A percentile compares a stretch with the other conserved stretches of the same genome.
Conservation (phyloP, 139 green algal genomes). For the Coelastrella sp. region DNA sequence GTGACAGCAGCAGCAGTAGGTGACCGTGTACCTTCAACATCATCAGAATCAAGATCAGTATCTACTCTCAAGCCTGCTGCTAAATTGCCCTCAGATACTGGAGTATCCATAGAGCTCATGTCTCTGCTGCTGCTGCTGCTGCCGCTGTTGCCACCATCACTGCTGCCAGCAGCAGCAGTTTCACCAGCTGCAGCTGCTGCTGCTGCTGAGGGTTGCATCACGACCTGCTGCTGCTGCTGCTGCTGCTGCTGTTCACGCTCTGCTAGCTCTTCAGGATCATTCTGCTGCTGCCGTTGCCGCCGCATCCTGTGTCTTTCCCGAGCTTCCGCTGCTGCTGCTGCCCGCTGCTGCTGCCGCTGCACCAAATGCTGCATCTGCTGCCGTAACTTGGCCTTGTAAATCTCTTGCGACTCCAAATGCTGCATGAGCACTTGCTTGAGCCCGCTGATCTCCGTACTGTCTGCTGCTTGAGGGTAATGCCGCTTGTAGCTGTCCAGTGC, state of each 20-base stretch:
- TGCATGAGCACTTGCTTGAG: constrained; percentile 48
- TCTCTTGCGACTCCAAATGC: constrained; percentile 42
- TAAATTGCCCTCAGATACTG: not conserved
- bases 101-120: not conserved
- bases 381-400: not conserved
- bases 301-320: not conserved
- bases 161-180: not conserved
- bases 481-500: constrained; percentile 48
- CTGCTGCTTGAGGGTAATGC: constrained; percentile 49
- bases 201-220: no score
- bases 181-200: not conserved
- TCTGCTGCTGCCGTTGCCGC: constrained; percentile 12
- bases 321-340: constrained; percentile 25
- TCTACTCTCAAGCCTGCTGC: constrained; percentile 18
- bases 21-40: not conserved
- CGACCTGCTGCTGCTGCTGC: constrained; percentile 32
- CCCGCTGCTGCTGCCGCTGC: constrained; percentile 20
- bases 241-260: not conserved
- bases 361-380: not conserved
- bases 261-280: not conserved
- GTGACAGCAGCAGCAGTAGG: not conserved
- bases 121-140: constrained; percentile 13
- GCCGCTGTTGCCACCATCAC: not conserved
- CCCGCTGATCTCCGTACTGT: constrained; percentile 7
- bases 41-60: constrained; percentile 36